Evolutionary conservation across 1,284 basidiomycete genomes (phyloP).

Genomic region (Rhodotorula sp.): DNA sequence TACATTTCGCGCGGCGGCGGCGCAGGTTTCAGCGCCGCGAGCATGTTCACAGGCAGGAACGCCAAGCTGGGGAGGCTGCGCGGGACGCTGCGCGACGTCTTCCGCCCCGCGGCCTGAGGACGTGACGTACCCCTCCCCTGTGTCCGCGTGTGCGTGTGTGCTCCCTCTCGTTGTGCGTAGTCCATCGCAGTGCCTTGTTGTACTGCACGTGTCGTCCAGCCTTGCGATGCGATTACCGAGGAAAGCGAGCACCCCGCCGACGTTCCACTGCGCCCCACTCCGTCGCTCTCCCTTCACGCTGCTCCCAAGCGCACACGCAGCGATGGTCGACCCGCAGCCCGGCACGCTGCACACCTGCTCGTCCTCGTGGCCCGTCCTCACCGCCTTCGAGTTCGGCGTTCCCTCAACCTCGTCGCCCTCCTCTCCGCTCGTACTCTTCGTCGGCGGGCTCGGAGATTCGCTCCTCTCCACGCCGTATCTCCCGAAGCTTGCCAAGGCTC

Average conservation of each 20-base stretch:
- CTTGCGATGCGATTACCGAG: too few relatives aligned
- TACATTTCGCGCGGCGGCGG: conserved; percentile 28
- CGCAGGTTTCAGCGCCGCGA: conserved; percentile 26
- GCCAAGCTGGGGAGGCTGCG: conserved; percentile 21
- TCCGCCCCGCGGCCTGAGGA: conserved; percentile 7
- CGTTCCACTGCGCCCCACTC: neutral
- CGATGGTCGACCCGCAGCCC: neutral
- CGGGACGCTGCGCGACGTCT: conserved; percentile 15
- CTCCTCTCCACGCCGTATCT: conserved; percentile 1
- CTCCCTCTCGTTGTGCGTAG: neutral
- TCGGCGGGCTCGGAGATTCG: conserved; percentile 7
- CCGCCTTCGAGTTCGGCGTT: conserved; percentile 3
- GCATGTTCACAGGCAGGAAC: conserved; percentile 34
- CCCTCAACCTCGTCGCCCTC: neutral
- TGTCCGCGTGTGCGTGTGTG: too few relatives aligned
- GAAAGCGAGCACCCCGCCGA: neutral
- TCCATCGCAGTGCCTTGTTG: neutral
- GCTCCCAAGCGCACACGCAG: too few relatives aligned
- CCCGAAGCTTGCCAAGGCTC: neutral
- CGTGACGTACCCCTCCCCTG: too few relatives aligned
- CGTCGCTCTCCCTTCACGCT: neutral
- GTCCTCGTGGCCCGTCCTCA: neutral
- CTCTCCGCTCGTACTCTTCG: conserved; percentile 1
- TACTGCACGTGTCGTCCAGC: neutral
- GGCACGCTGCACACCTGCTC: neutral